phyloP scores from a whole-genome alignment of 805 yeast species.

The Yarrowia osloensis region DNA sequence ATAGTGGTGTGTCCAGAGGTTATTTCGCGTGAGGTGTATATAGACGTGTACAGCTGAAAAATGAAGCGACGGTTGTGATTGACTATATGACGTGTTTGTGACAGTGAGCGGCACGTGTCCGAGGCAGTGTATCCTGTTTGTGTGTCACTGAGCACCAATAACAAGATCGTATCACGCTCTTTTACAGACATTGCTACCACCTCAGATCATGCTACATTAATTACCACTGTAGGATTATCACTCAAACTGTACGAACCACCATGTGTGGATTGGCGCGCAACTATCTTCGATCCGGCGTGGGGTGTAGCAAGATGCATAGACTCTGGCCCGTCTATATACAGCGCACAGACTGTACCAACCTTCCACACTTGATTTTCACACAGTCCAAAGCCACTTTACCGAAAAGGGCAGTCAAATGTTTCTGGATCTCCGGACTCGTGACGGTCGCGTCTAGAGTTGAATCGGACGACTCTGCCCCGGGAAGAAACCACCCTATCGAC shows the following conservation, averaged over 20 bases:
- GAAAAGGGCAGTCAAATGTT: background rate
- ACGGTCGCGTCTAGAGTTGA: background rate
- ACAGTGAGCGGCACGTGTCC: too few relatives aligned
- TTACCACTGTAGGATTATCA: background rate
- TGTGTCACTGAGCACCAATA: too few relatives aligned
- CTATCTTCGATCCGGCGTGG: constrained; percentile 10
- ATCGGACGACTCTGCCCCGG: background rate
- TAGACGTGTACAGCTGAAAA: background rate
- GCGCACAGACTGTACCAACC: constrained; percentile 14
- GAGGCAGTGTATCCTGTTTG: too few relatives aligned
- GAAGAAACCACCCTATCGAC: constrained; percentile 34
- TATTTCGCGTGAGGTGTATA: background rate
- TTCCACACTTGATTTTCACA: constrained; percentile 26
- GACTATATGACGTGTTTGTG: background rate
- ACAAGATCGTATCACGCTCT: too few relatives aligned
- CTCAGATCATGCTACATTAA: background rate
- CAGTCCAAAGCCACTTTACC: constrained; percentile 19
- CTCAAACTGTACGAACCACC: background rate
- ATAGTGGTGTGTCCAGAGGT: background rate
- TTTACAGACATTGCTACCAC: too few relatives aligned
- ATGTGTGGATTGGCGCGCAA: constrained; percentile 17
- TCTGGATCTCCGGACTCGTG: background rate
- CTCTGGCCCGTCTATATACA: background rate
- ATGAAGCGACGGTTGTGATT: background rate
- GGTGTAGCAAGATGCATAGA: background rate